These are phyloP conservation scores for Aureobasidium melanogenum DNA, from an alignment of 2,329 filamentous ascomycete genomes.

Conservation along the genomic window DNA sequence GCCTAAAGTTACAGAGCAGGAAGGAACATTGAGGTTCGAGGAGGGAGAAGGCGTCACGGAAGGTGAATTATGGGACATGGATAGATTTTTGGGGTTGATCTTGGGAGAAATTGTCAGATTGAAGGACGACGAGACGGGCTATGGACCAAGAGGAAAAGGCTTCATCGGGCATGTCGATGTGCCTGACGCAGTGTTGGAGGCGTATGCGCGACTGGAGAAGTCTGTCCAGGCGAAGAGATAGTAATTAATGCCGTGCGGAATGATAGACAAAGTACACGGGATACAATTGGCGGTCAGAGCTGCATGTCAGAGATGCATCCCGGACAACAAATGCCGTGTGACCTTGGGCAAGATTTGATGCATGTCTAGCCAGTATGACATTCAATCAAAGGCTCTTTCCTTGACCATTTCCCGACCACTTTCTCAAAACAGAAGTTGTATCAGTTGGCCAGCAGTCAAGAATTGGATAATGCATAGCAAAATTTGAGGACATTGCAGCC, in stretches of 20 bases:
- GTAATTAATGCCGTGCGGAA: no score
- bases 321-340: no score
- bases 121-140: constrained; percentile 34
- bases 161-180: constrained; percentile 39
- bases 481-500: not conserved
- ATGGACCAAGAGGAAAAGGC: constrained; percentile 35
- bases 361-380: not conserved
- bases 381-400: not conserved
- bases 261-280: not conserved
- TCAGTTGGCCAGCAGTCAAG: not conserved
- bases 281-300: not conserved
- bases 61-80: constrained; percentile 27
- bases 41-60: not conserved
- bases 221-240: not conserved
- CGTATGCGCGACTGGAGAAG: constrained; percentile 20
- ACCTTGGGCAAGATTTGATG: not conserved
- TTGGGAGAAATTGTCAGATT: constrained; percentile 37
- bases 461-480: not conserved
- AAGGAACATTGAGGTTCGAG: constrained; percentile 11
- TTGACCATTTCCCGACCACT: no score
- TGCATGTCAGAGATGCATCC: not conserved
- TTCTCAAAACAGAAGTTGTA: not conserved
- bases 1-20: constrained; percentile 16
- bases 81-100: constrained; percentile 34
- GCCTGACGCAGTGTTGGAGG: constrained; percentile 27